Evolutionary conservation across 1,284 basidiomycete species (phyloP), one percentile per base, ranked within the genome.

Genomic region (Trametes hirsuta): DNA sequence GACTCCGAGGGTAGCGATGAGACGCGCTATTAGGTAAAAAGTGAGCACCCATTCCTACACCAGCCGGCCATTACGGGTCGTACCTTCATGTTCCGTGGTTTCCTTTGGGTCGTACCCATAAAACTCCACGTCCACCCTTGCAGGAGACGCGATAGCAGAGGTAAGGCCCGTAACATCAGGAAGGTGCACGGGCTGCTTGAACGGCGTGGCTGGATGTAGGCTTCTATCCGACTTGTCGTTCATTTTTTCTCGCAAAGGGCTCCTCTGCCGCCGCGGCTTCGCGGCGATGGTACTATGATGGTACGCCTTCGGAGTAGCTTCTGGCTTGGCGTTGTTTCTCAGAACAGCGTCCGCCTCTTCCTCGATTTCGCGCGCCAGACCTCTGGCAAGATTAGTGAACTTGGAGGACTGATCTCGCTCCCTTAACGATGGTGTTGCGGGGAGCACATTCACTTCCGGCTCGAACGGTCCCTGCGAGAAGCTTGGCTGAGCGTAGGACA

Each of bases 151-250:
- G 11, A 92, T 84, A 0, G 88, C 90, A 48, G 80, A 87, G 0
- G 91, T 93, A 12, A 93, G 70, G 0, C 91, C 91, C 3, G 91
- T 93, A 6, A 93, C 83, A 64, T 93, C 91, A 0, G 91, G 91
- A 2, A 93, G 75, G 47, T 87, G 80, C 12, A 92, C 73, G 24
- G 67, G 68, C 11, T 61, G 61, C 48, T 68, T 71, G 65, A 64
- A 65, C 5, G 71, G 70, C 0, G 71, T 70, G 12, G 54, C 55
- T 6, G 59, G 44, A 18, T 53, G 45, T 4, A 59, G 53, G 11
- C 36, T 56, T 40, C 46, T 59, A 2, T 55, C 53, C 6, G 61
- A 51, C 25, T 56, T 64, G 37, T 59, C 56, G 34, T 65, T 68
- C 21, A 49, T 49, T 42, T 64, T 61, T 45, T 69, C 63, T 46